These are phyloP conservation scores for Boletus sp. DNA, from an alignment of 768 basidiomycete genomes.

Conservation along the genomic window DNA sequence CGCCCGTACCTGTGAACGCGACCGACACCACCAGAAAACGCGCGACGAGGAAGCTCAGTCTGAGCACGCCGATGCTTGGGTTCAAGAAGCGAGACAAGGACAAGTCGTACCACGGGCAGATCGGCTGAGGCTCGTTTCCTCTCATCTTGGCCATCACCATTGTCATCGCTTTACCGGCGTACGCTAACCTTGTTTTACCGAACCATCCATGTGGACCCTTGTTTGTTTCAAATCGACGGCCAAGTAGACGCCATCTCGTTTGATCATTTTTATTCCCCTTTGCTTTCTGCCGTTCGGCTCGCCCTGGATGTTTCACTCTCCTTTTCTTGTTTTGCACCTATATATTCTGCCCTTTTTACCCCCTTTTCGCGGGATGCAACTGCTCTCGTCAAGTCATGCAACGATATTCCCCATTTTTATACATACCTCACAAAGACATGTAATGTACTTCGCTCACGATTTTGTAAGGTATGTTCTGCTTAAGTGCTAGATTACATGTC, in stretches of 20 bases:
- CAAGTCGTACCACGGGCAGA: slow-evolving; percentile 32
- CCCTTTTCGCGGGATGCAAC: slow-evolving; percentile 11
- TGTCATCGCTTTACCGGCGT: background rate
- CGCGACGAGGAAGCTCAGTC: slow-evolving; percentile 65
- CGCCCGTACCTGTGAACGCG: slow-evolving; percentile 19
- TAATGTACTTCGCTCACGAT: slow-evolving; percentile 23
- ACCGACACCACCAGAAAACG: slow-evolving; percentile 30
- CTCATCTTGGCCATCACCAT: background rate
- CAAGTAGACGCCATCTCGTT: slow-evolving; percentile 9
- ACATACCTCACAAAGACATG: slow-evolving; percentile 25
- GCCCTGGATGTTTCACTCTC: background rate
- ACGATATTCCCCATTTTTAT: slow-evolving; percentile 18
- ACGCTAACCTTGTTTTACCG: background rate
- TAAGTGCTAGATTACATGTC: slow-evolving; percentile 17
- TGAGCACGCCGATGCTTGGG: slow-evolving; percentile 55
- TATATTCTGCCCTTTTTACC: slow-evolving; percentile 1
- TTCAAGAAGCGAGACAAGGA: slow-evolving; percentile 56
- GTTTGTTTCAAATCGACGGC: background rate
- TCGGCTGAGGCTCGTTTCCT: background rate
- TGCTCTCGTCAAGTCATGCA: slow-evolving; percentile 13
- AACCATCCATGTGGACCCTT: background rate
- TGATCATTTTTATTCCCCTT: slow-evolving; percentile 30
- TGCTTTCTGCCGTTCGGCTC: slow-evolving; percentile 6
- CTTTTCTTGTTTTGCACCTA: slow-evolving; percentile 3
- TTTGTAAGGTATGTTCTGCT: slow-evolving; percentile 18